A percentile compares a stretch with the other conserved stretches of the same genome.
Conservation (phyloP, 257 asterid genomes). For the Nemophila menziesii region DNA sequence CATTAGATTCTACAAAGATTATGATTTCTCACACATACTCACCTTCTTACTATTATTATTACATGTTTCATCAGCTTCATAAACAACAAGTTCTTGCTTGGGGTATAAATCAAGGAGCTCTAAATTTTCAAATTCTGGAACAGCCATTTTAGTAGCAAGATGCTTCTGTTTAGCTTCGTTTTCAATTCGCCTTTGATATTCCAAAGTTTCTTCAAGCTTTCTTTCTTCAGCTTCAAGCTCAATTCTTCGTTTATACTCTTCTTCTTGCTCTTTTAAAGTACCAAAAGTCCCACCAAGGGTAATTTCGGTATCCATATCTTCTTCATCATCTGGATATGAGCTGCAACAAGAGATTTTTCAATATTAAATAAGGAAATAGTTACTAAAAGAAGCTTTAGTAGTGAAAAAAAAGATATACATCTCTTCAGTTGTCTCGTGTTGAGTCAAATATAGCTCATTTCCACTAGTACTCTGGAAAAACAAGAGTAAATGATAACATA, state of each 20-base stretch:
- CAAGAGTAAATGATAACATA: slow-evolving; percentile 4
- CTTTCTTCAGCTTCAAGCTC: slow-evolving; percentile 98
- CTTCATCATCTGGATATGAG: slow-evolving; percentile 45
- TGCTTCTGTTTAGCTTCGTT: slow-evolving; percentile 91
- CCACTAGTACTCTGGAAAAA: slow-evolving; percentile 45
- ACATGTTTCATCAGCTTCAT: slow-evolving; percentile 26
- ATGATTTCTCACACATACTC: background rate
- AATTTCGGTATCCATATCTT: slow-evolving; percentile 23
- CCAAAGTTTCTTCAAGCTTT: slow-evolving; percentile 95
- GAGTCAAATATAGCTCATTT: slow-evolving; percentile 32
- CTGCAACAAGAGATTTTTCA: slow-evolving; percentile 39
- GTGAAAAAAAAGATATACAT: slow-evolving; percentile 34
- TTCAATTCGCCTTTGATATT: slow-evolving; percentile 86
- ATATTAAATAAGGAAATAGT: background rate
- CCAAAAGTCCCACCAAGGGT: slow-evolving; percentile 33
- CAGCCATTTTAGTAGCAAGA: slow-evolving; percentile 30
- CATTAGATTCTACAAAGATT: no score
- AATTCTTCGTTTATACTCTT: slow-evolving; percentile 55
- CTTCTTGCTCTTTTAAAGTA: slow-evolving; percentile 40
- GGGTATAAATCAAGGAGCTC: slow-evolving; percentile 19
- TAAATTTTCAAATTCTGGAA: slow-evolving; percentile 26
- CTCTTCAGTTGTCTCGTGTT: slow-evolving; percentile 42
- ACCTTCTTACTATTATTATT: slow-evolving; percentile 32
- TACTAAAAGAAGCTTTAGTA: slow-evolving; percentile 7
- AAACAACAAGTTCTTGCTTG: slow-evolving; percentile 18